phyloP scores from a whole-genome alignment of 23 red algal species.

The Gracilaria gracilis region DNA sequence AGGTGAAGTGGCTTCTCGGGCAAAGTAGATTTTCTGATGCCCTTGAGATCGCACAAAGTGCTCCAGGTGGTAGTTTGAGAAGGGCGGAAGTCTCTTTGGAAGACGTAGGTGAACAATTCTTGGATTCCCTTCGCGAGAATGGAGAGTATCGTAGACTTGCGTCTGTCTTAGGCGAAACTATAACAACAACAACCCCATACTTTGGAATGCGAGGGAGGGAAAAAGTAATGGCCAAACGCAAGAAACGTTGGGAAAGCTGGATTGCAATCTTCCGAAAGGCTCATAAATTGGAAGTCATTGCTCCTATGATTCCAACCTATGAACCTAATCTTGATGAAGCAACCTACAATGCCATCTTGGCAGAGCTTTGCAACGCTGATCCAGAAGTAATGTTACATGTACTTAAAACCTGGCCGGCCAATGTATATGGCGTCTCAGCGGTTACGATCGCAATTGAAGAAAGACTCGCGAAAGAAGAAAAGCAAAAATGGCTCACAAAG shows the following conservation, averaged over 20 bases:
- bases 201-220: slow-evolving; percentile 58
- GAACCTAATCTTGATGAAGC: slow-evolving; percentile 57
- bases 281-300: slow-evolving; percentile 56
- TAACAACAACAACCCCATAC: slow-evolving; percentile 64
- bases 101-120: slow-evolving; percentile 82
- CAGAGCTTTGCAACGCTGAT: slow-evolving; percentile 43
- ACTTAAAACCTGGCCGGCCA: slow-evolving; percentile 79
- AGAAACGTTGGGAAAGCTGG: slow-evolving; percentile 81
- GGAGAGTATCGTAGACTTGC: slow-evolving; percentile 67
- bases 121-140: slow-evolving; percentile 65
- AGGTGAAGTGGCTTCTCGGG: slow-evolving; percentile 78
- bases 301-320: slow-evolving; percentile 70
- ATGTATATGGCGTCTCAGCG: slow-evolving; percentile 71
- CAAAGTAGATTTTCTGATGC: slow-evolving; percentile 76
- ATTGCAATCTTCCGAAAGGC: slow-evolving; percentile 65
- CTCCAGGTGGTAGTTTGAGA: slow-evolving; percentile 70
- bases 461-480: slow-evolving; percentile 36
- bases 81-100: slow-evolving; percentile 75
- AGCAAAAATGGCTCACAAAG: slow-evolving; percentile 20
- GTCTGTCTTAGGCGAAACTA: slow-evolving; percentile 71
- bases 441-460: slow-evolving; percentile 78
- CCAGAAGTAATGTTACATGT: slow-evolving; percentile 70
- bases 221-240: slow-evolving; percentile 48
- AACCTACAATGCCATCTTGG: slow-evolving; percentile 63
- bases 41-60: slow-evolving; percentile 64